phyloP scores from a whole-genome alignment of 2,329 filamentous ascomycete genomes.

The Furcasterigmium furcatum region DNA sequence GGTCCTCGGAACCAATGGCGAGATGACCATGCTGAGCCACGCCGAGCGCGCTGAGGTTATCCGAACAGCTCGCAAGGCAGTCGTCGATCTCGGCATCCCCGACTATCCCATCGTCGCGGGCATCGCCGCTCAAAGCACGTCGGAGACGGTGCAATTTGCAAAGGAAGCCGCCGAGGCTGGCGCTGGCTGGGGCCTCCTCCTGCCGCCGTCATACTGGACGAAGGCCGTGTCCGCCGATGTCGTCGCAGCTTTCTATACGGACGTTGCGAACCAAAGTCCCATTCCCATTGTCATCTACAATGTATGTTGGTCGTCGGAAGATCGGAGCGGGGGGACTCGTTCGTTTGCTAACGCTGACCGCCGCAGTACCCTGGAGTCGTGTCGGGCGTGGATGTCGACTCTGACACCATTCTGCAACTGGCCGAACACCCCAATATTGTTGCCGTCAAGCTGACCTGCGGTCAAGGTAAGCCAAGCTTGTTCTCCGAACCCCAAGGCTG shows the following conservation, averaged over 20 bases:
- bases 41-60: constrained; percentile 38
- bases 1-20: constrained; percentile 42
- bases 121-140: constrained; percentile 55
- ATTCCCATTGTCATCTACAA: constrained; percentile 19
- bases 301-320: no score
- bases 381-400: constrained; percentile 16
- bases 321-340: no score
- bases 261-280: constrained; percentile 49
- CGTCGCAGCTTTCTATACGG: constrained; percentile 58
- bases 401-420: constrained; percentile 22
- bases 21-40: constrained; percentile 35
- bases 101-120: constrained; percentile 41
- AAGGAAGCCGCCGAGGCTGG: constrained; percentile 60
- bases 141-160: constrained; percentile 64
- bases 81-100: constrained; percentile 26
- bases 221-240: constrained; percentile 54
- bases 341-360: no score
- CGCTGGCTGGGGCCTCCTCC: constrained; percentile 63
- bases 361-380: constrained; percentile 16
- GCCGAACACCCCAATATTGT: constrained; percentile 60
- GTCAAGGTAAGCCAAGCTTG: no score
- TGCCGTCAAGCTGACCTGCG: constrained; percentile 47
- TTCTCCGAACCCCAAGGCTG: no score
- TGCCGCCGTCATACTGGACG: constrained; percentile 69
- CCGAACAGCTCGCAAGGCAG: constrained; percentile 29